Evolutionary conservation across 208 protist species (phyloP).

Genomic region (Trypanosoma scelopori): DNA sequence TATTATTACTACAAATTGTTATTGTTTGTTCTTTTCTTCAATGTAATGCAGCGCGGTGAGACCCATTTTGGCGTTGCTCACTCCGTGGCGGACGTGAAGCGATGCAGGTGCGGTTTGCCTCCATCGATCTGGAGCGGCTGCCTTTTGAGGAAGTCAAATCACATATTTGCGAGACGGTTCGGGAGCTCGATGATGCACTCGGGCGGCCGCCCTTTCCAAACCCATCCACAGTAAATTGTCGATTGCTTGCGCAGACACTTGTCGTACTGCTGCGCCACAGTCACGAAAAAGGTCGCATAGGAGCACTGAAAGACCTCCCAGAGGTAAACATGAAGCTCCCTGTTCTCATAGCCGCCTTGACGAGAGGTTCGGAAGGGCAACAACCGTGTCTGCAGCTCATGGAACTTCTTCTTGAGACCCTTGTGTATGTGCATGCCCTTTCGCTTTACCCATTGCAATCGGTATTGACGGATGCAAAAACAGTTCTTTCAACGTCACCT

Average conservation of each 20-base stretch:
- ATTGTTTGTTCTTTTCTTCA: slow-evolving; percentile 6
- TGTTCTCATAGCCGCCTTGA: slow-evolving; percentile 67
- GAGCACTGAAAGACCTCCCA: slow-evolving; percentile 21
- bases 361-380: slow-evolving; percentile 38
- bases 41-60: not conserved
- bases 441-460: slow-evolving; percentile 63
- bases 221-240: slow-evolving; percentile 19
- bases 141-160: slow-evolving; percentile 10
- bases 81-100: too few relatives aligned
- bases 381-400: slow-evolving; percentile 52
- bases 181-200: slow-evolving; percentile 46
- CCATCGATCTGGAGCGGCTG: slow-evolving; percentile 1
- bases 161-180: slow-evolving; percentile 19
- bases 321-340: slow-evolving; percentile 69
- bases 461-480: slow-evolving; percentile 40
- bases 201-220: slow-evolving; percentile 69
- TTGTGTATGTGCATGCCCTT: slow-evolving; percentile 35
- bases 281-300: slow-evolving; percentile 25
- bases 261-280: slow-evolving; percentile 9
- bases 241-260: slow-evolving; percentile 33
- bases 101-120: not conserved
- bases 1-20: too few relatives aligned
- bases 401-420: slow-evolving; percentile 35
- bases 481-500: slow-evolving; percentile 38
- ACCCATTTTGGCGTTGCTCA: too few relatives aligned